Percentiles rank a stretch among this genome's conserved stretches.
phyloP scores from a whole-genome alignment of 2,329 filamentous ascomycete species.

The Gremmenia infestans region DNA sequence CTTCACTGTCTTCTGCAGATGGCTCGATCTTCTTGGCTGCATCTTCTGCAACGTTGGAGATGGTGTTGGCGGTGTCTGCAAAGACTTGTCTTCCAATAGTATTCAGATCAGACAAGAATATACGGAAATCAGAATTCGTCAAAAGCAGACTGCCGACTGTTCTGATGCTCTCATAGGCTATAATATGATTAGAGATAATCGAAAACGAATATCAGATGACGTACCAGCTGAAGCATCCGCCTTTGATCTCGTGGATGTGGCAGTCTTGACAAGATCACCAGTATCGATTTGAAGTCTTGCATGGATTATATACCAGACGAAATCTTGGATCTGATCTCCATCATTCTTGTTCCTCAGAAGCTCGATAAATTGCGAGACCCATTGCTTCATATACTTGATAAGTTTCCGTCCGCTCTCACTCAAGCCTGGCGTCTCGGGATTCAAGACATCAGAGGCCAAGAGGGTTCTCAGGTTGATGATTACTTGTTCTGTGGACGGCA shows the following conservation, averaged over 20 bases:
- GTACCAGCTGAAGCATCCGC: slow-evolving; percentile 68
- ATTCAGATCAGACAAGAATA: slow-evolving; percentile 76
- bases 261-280: slow-evolving; percentile 56
- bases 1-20: slow-evolving; percentile 53
- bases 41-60: slow-evolving; percentile 70
- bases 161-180: slow-evolving; percentile 74
- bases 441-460: slow-evolving; percentile 72
- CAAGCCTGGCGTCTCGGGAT: slow-evolving; percentile 67
- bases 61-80: slow-evolving; percentile 74
- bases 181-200: slow-evolving; percentile 20
- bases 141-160: slow-evolving; percentile 82
- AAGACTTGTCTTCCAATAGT: slow-evolving; percentile 80
- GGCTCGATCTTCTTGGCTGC: slow-evolving; percentile 71
- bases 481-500: slow-evolving; percentile 85
- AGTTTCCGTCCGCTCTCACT: slow-evolving; percentile 74
- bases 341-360: slow-evolving; percentile 77
- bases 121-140: slow-evolving; percentile 84
- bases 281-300: slow-evolving; percentile 67
- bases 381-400: slow-evolving; percentile 65
- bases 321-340: slow-evolving; percentile 82
- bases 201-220: slow-evolving; percentile 18
- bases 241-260: slow-evolving; percentile 57
- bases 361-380: slow-evolving; percentile 76
- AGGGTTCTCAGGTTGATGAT: slow-evolving; percentile 76
- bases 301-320: slow-evolving; percentile 78